Conservation (phyloP, 2,329 filamentous ascomycete species). For the Pezicula rhizophila region DNA sequence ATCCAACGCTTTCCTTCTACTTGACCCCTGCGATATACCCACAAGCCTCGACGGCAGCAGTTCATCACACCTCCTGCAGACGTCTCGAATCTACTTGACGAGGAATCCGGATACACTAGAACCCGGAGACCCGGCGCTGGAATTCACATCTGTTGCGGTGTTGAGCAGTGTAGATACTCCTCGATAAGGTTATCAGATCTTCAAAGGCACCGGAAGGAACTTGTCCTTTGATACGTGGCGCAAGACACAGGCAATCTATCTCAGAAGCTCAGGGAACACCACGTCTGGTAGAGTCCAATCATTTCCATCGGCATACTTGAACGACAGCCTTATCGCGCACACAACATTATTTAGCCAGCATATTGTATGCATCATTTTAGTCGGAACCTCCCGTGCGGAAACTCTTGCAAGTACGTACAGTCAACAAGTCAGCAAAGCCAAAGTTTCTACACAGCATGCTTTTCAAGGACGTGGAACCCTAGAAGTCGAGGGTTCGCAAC, state of each 20-base stretch:
- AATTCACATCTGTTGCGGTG: slow-evolving; percentile 1
- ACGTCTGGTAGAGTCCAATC: slow-evolving; percentile 6
- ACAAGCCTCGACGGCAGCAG: slow-evolving; percentile 15
- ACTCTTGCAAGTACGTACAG: not conserved
- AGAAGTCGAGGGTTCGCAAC: too few relatives aligned
- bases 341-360: not conserved
- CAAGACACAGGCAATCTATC: slow-evolving; percentile 8
- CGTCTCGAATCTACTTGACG: not conserved
- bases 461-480: too few relatives aligned
- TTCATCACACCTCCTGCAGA: slow-evolving; percentile 11
- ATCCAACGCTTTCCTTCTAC: slow-evolving; percentile 11
- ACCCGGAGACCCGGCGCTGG: too few relatives aligned
- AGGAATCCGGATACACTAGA: not conserved
- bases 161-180: slow-evolving; percentile 5
- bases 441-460: too few relatives aligned
- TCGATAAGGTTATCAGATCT: slow-evolving; percentile 10
- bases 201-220: slow-evolving; percentile 2
- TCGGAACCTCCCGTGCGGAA: not conserved
- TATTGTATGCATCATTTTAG: not conserved
- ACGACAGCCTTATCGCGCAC: not conserved
- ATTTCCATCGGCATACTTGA: slow-evolving; percentile 3
- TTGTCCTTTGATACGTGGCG: slow-evolving; percentile 1
- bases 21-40: slow-evolving; percentile 19
- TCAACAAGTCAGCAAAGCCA: not conserved
- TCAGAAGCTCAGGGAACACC: slow-evolving; percentile 4